Conservation (phyloP, 2,329 filamentous ascomycete species). For the Penicillium sclerotigenum region DNA sequence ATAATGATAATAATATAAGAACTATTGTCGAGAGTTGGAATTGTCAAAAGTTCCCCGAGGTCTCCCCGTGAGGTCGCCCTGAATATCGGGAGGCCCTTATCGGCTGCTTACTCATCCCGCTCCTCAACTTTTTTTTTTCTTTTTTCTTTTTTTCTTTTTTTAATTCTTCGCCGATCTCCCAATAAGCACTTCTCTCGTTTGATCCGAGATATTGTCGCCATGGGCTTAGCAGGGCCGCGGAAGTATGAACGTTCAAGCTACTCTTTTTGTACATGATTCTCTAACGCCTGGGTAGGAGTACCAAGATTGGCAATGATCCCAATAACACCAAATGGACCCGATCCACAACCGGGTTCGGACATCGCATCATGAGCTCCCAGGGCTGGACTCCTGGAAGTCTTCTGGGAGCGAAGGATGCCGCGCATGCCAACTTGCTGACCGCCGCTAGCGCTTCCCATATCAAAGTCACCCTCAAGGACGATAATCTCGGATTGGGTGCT, state of each 20-base stretch:
- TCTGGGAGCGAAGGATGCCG: constrained; percentile 72
- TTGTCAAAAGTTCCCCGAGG: background rate
- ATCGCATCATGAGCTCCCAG: constrained; percentile 80
- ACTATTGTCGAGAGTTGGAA: background rate
- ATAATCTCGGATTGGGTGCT: constrained; percentile 85
- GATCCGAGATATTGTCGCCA: constrained; percentile 33
- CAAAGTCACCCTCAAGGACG: constrained; percentile 79
- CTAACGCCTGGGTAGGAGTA: constrained; percentile 44
- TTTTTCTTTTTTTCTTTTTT: background rate
- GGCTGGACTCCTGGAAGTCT: constrained; percentile 86
- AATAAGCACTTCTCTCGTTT: background rate
- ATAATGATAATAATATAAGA: background rate
- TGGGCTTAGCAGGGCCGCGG: constrained; percentile 68
- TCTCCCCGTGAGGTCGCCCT: background rate
- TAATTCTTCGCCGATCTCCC: background rate
- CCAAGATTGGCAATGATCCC: constrained; percentile 82
- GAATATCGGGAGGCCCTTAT: constrained; percentile 14
- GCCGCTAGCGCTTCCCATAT: constrained; percentile 82
- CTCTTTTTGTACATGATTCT: background rate
- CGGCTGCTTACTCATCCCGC: constrained; percentile 19
- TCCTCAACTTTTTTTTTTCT: constrained; percentile 7
- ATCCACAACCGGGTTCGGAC: constrained; percentile 78
- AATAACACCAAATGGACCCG: constrained; percentile 94
- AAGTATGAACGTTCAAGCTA: constrained; percentile 51
- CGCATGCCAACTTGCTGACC: constrained; percentile 73